phyloP scores from a whole-genome alignment of 176 grass and related monocot species.

The Lolium multiflorum region DNA sequence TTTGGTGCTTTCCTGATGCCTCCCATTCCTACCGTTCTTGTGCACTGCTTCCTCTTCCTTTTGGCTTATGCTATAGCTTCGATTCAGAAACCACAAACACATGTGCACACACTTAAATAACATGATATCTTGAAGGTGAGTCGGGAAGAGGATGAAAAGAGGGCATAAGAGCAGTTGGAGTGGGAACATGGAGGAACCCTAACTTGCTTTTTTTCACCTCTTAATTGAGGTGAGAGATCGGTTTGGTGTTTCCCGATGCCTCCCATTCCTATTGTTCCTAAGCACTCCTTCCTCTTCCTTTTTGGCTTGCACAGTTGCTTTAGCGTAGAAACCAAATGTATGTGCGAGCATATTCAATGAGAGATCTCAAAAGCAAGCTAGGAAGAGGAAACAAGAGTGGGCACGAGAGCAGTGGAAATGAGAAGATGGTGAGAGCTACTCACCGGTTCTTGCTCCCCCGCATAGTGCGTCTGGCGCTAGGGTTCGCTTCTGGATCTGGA shows the following conservation, averaged over 20 bases:
- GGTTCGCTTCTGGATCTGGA: neutral
- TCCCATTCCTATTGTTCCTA: conserved; percentile 47
- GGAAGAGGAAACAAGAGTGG: conserved; percentile 42
- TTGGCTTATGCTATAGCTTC: neutral
- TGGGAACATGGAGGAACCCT: conserved; percentile 36
- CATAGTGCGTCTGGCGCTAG: neutral
- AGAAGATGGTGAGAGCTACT: conserved; percentile 8
- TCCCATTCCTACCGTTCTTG: conserved; percentile 29
- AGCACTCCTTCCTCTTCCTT: conserved; percentile 37
- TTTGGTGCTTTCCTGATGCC: conserved; percentile 30
- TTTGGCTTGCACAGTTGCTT: conserved; percentile 6
- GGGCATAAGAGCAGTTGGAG: conserved; percentile 32
- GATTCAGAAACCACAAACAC: neutral
- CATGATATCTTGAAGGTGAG: neutral
- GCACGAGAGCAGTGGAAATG: conserved; percentile 39
- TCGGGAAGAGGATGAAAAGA: conserved; percentile 46
- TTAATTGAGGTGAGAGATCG: neutral
- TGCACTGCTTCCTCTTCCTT: conserved; percentile 21
- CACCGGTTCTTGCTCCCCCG: neutral
- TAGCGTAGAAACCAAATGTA: neutral
- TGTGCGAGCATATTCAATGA: neutral
- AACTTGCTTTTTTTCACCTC: neutral
- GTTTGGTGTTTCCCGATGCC: conserved; percentile 38
- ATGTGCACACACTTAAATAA: neutral
- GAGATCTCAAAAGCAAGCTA: conserved; percentile 6